Conservation (phyloP, 495 filamentous ascomycete species). For the Aspergillus homomorphus region DNA sequence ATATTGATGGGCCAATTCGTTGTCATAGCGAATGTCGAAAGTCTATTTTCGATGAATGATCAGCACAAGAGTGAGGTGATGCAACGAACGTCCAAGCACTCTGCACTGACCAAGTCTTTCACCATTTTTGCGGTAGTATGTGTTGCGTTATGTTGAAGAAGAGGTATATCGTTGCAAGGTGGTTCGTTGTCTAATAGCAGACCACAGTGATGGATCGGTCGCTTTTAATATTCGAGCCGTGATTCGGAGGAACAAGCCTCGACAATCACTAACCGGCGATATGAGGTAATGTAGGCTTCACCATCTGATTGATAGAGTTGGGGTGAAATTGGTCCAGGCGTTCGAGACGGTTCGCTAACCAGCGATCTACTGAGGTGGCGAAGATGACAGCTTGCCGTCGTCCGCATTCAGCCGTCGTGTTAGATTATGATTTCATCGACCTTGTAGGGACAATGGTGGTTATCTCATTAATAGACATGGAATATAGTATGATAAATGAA, state of each 20-base stretch:
- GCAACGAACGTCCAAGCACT: too few relatives aligned
- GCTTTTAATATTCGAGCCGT: too few relatives aligned
- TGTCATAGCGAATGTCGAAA: constrained; percentile 25
- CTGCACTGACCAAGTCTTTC: background rate
- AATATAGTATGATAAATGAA: too few relatives aligned
- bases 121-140: background rate
- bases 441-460: too few relatives aligned
- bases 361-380: background rate
- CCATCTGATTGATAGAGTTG: background rate
- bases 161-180: too few relatives aligned
- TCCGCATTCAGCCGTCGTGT: background rate
- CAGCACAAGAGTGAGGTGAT: background rate
- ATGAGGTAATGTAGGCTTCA: background rate
- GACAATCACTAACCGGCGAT: background rate
- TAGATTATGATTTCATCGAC: background rate
- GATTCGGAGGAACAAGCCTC: too few relatives aligned
- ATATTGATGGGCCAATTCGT: constrained; percentile 19
- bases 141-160: too few relatives aligned
- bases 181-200: too few relatives aligned
- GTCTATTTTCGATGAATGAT: constrained; percentile 8
- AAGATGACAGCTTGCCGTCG: background rate
- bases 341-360: background rate
- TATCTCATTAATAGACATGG: too few relatives aligned
- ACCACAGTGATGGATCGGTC: too few relatives aligned
- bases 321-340: background rate